Evolutionary conservation across 257 asterid genomes (phyloP).

Genomic region (Solanum pimpinellifolium): DNA sequence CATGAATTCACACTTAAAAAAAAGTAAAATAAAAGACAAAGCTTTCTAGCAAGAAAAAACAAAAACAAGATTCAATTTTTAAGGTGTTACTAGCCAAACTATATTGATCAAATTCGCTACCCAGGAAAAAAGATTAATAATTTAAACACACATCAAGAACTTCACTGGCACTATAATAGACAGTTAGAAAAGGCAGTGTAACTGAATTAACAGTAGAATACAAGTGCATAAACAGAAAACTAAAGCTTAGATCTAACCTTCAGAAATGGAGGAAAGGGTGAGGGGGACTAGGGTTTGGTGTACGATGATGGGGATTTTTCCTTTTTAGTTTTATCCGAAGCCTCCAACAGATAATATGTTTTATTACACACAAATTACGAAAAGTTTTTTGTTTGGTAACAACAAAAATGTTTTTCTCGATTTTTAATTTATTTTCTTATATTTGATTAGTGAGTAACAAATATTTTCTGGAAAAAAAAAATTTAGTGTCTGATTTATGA

Average conservation of each 20-base stretch:
- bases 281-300: conserved; percentile 16
- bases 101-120: not conserved
- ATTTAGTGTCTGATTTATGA: too few relatives aligned
- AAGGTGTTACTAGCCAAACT: not conserved
- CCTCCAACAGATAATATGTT: not conserved
- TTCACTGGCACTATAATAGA: not conserved
- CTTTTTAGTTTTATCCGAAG: not conserved
- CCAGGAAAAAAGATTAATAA: not conserved
- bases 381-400: too few relatives aligned
- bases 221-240: not conserved
- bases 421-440: too few relatives aligned
- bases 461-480: too few relatives aligned
- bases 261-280: not conserved
- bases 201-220: not conserved
- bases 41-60: not conserved
- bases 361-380: not conserved
- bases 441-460: too few relatives aligned
- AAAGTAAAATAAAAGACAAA: not conserved
- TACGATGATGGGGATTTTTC: not conserved
- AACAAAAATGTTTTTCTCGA: too few relatives aligned
- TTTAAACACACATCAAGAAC: not conserved
- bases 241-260: conserved; percentile 10
- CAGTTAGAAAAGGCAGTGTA: not conserved
- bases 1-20: not conserved
- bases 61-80: not conserved